phyloP scores from a whole-genome alignment of 1,284 basidiomycete species.

The Trametes hirsuta region DNA sequence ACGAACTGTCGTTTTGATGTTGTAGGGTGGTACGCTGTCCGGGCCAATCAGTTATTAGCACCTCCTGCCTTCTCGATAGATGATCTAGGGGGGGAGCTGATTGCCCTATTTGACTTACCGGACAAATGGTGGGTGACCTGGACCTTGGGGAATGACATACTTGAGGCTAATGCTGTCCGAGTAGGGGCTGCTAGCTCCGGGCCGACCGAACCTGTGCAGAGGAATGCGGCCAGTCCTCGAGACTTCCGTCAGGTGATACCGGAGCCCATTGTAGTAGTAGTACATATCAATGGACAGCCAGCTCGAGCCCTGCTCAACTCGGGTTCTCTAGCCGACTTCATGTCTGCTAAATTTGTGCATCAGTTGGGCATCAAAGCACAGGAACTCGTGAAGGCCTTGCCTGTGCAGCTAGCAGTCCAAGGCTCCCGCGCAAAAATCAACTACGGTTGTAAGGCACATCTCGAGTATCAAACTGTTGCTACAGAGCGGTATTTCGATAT shows the following conservation, averaged over 20 bases:
- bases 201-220: constrained; percentile 22
- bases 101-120: background rate
- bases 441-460: background rate
- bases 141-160: too few relatives aligned
- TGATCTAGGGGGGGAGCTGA: constrained; percentile 39
- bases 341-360: constrained; percentile 7
- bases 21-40: background rate
- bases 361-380: background rate
- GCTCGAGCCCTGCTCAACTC: constrained; percentile 10
- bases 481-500: constrained; percentile 34
- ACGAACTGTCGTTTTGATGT: background rate
- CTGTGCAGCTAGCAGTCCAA: constrained; percentile 10
- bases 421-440: too few relatives aligned
- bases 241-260: constrained; percentile 23
- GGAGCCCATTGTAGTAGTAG: background rate
- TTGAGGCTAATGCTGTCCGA: too few relatives aligned
- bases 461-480: constrained; percentile 36
- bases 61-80: constrained; percentile 37
- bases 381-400: constrained; percentile 4
- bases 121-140: too few relatives aligned
- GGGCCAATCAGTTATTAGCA: constrained; percentile 26
- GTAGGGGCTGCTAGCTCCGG: constrained; percentile 23
- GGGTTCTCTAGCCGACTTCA: constrained; percentile 13
- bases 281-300: background rate
- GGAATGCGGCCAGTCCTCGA: constrained; percentile 28